Base-by-base conservation (phyloP, 805 yeast species). In the Ogataea ganodermae region DNA sequence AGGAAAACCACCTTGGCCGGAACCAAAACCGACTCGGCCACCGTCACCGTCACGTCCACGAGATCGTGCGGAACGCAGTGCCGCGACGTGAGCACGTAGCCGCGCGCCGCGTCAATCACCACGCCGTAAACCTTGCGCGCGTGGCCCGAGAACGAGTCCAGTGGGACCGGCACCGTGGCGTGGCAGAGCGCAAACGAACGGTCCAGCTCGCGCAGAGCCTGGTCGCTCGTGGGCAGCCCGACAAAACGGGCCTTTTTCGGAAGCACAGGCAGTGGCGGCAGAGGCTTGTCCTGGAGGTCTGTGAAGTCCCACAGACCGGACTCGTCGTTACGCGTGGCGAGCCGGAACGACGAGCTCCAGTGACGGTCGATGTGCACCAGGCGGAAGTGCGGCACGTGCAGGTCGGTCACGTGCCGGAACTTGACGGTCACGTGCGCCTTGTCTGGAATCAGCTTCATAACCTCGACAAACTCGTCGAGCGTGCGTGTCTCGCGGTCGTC, bases 21-120 rank as follows among this genome's bases (percentile, higher is more conserved):
- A 12, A 90, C 76, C 53, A 84, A 80, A 18, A 88, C 79, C 1
- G 96, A 85, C 53, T 91, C 96, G 3, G 97, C 96, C 61, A 91
- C 80, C 2, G 91, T 82, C 17, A 91, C 76, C 40, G 80, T 74
- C 20, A 90, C 75, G 64, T 91, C 96, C 55, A 84, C 74, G 56
- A 84, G 66, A 56, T 87, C 96, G 68, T 89, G 96, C 6, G 96
- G 96, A 21, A 90, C 88, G 45, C 79, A 74, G 49, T 82, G 74
- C 50, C 97, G 75, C 2, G 96, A 86, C 1, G 86, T 89, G 43
- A 91, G 68, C 4, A 88, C 89, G 51, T 81, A 83, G 2, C 97
- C 97, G 50, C 79, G 78, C 42, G 73, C 79, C 3, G 96, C 84
- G 65, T 91, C 96, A 27, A 91, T 73, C 2, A 91, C 83, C 23